Percentiles rank a stretch among this genome's conserved stretches.
These are phyloP conservation scores for Omphalea diandra DNA, from an alignment of 441 rosid genomes.

Conservation along the genomic window DNA sequence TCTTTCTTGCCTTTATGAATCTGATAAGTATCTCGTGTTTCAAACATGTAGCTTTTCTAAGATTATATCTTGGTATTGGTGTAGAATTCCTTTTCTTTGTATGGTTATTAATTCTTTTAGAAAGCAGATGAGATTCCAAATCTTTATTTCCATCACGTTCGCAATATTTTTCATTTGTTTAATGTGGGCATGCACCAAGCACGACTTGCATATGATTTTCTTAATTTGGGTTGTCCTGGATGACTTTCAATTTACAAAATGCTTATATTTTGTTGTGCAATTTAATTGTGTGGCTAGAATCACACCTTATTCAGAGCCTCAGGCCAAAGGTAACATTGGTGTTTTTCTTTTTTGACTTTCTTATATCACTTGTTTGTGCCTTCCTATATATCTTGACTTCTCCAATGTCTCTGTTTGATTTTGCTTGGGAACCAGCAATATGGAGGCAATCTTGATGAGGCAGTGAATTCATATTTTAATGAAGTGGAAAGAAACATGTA, in stretches of 20 bases:
- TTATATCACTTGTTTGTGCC: not conserved
- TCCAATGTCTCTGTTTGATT: not conserved
- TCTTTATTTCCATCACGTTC: not conserved
- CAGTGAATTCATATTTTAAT: conserved; percentile 66
- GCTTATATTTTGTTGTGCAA: not conserved
- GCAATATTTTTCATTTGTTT: not conserved
- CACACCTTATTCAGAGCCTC: not conserved
- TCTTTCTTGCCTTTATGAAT: not conserved
- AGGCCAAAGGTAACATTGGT: not conserved
- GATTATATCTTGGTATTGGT: not conserved
- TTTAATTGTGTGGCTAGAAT: not conserved
- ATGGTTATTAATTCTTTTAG: not conserved
- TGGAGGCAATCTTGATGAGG: conserved; percentile 65
- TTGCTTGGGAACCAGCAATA: conserved; percentile 52
- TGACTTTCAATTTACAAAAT: no score
- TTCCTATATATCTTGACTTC: not conserved
- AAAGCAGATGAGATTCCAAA: not conserved
- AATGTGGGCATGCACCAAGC: not conserved
- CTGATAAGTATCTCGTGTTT: not conserved
- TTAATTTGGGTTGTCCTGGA: not conserved
- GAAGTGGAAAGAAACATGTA: conserved; percentile 57
- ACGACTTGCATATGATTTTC: not conserved
- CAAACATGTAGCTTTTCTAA: not conserved
- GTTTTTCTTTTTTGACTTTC: not conserved
- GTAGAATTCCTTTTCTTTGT: not conserved